Evolutionary conservation across 2,329 filamentous ascomycete species (phyloP).

Genomic region (Arachnopeziza araneosa): DNA sequence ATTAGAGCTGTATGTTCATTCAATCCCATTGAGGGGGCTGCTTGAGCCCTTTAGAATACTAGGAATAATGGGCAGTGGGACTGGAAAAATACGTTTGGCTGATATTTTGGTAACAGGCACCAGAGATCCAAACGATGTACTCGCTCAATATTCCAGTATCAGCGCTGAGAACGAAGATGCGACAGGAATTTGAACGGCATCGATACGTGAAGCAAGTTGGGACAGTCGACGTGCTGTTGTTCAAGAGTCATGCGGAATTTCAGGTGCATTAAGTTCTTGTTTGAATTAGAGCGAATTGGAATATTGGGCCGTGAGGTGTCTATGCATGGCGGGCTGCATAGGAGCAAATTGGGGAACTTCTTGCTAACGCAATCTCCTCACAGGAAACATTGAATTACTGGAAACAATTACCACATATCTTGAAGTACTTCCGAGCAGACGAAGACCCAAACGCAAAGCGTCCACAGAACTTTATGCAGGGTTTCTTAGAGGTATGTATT

Average conservation of each 20-base stretch:
- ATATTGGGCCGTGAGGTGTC: background rate
- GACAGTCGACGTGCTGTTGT: conserved; percentile 83
- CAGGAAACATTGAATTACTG: conserved; percentile 99
- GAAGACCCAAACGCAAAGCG: conserved; percentile 70
- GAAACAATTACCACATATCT: conserved; percentile 93
- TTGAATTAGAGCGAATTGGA: background rate
- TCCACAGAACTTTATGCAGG: conserved; percentile 85
- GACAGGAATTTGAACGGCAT: conserved; percentile 95
- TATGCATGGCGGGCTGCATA: background rate
- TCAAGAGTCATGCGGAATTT: conserved; percentile 88
- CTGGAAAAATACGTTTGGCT: background rate
- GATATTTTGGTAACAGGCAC: conserved; percentile 55
- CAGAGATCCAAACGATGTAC: conserved; percentile 98
- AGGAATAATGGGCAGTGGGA: background rate
- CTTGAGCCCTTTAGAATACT: background rate
- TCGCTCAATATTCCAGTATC: conserved; percentile 84
- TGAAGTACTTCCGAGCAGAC: conserved; percentile 94
- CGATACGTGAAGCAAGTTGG: conserved; percentile 85
- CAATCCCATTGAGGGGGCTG: background rate
- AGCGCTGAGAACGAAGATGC: conserved; percentile 82
- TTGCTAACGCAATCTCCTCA: background rate
- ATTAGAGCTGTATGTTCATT: conserved; percentile 73
- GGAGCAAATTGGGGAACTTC: background rate
- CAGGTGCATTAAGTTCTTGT: conserved; percentile 55
- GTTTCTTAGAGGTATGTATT: conserved; percentile 73